Evolutionary conservation across 2,329 filamentous ascomycete species (phyloP).

Genomic region (Reticulascus tulasneorum): DNA sequence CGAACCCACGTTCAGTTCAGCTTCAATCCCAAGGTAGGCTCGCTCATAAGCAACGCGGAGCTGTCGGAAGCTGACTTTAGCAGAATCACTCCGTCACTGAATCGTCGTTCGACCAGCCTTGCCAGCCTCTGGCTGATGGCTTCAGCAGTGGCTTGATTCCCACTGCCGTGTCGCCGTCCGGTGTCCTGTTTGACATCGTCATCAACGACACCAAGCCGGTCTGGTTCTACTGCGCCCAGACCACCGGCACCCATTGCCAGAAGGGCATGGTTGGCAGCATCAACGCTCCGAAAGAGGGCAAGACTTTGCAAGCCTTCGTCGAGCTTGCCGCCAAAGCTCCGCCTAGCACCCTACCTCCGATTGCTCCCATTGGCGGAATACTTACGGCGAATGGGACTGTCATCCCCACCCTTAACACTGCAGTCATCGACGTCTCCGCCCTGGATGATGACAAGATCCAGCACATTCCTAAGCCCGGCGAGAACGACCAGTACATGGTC

Average conservation of each 20-base stretch:
- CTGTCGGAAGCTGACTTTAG: too few species aligned
- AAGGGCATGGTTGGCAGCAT: constrained; percentile 44
- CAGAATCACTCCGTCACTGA: constrained; percentile 34
- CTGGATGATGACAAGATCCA: constrained; percentile 20
- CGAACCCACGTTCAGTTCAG: constrained; percentile 29
- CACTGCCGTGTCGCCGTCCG: constrained; percentile 23
- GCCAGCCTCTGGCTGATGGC: constrained; percentile 30
- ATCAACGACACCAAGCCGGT: constrained; percentile 27
- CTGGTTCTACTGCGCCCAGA: constrained; percentile 35
- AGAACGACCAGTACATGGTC: constrained; percentile 20
- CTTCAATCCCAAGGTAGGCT: constrained; percentile 33
- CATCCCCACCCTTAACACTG: constrained; percentile 21
- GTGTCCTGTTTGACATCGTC: constrained; percentile 26
- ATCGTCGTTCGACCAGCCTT: constrained; percentile 34
- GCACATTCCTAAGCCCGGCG: constrained; percentile 21
- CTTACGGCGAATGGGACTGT: constrained; percentile 28
- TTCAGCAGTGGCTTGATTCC: constrained; percentile 36
- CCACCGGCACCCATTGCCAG: constrained; percentile 28
- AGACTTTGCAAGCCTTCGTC: constrained; percentile 34
- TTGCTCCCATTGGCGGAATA: constrained; percentile 28
- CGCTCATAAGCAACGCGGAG: too few species aligned
- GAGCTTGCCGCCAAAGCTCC: constrained; percentile 27
- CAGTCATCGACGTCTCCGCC: constrained; percentile 21
- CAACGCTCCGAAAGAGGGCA: constrained; percentile 33
- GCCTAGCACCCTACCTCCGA: constrained; percentile 27